These are phyloP conservation scores for Wallacemonas sp. DNA, from an alignment of 208 protist species.

Conservation along the genomic window DNA sequence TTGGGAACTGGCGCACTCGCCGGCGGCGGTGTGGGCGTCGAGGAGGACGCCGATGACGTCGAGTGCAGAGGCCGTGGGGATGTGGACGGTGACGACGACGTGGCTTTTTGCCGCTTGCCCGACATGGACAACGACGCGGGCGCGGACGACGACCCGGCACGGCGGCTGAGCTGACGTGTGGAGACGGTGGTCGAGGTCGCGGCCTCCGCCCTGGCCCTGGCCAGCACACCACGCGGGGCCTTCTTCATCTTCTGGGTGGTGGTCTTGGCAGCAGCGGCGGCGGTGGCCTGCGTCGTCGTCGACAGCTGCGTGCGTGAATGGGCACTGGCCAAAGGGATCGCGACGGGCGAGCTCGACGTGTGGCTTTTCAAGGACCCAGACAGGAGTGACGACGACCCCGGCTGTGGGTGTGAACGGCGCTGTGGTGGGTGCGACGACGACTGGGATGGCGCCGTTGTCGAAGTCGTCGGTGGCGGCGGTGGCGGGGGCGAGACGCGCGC, in stretches of 20 bases:
- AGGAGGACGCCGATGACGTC: no score
- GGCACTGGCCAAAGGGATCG: background rate
- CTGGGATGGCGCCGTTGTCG: background rate
- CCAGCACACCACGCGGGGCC: background rate
- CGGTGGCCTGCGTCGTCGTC: no score
- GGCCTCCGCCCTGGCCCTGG: background rate
- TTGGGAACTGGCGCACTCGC: no score
- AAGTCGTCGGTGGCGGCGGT: no score
- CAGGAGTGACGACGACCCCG: background rate
- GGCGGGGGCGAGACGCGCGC: background rate
- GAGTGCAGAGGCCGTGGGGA: no score
- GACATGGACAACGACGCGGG: no score
- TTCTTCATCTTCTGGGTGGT: background rate
- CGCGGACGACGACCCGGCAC: no score
- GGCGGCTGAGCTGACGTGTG: no score
- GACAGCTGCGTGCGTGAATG: background rate
- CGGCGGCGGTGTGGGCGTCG: no score
- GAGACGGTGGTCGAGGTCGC: background rate
- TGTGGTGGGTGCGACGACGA: background rate
- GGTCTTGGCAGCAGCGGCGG: no score
- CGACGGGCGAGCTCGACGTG: background rate
- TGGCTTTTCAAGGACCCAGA: background rate
- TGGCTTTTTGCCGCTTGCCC: no score
- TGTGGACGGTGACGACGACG: no score
- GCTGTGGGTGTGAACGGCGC: background rate